Base-by-base conservation (phyloP, 2,329 filamentous ascomycete genomes). In the Paracorniculantispora psalliotae region DNA sequence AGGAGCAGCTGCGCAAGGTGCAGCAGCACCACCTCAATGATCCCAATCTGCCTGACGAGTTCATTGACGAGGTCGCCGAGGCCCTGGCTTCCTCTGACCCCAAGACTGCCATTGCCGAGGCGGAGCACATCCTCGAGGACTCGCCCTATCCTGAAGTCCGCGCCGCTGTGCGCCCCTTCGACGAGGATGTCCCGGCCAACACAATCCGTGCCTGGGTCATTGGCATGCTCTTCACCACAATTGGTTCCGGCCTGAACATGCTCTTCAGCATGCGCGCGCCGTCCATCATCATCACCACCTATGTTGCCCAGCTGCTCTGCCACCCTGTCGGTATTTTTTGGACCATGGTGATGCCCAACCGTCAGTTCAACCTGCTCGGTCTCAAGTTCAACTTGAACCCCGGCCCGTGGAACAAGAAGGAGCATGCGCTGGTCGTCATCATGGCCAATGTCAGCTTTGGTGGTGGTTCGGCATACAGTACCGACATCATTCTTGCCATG, bases 71-170 rank as follows among this genome's bases (percentile, higher is more conserved):
- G 81, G 51, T 84, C 73, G 55, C 81, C 81, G 2, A 81, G 77
- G 52, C 85, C 70, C 39, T 72, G 66, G 54, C 80, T 71, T 48
- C 78, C 71, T 62, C 85, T 80, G n/a, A 78, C 74, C 61, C 82
- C 79, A 37, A 78, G 75, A 49, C 75, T 71, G 21, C 84, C 90
- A 76, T 92, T 91, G 79, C 91, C 96, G 59, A 99, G 70, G 73
- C 97, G 97, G 68, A 92, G 83, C 94, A 60, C 25, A 10, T 64
- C 17, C 47, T 60, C 28, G 59, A 60, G 23, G 52, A 60, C 37
- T 60, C 59, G 46, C 59, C 59, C n/a, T 60, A 60, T 23, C 59
- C 59, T 13, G 59, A 60, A 26, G 59, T 60, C 5, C 59, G 59
- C 37, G 59, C 59, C 10, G 52, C 59, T n/a, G 59, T 60, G 21